Conservation (phyloP, 140 eudicot species). For the Senecio squalidus region DNA sequence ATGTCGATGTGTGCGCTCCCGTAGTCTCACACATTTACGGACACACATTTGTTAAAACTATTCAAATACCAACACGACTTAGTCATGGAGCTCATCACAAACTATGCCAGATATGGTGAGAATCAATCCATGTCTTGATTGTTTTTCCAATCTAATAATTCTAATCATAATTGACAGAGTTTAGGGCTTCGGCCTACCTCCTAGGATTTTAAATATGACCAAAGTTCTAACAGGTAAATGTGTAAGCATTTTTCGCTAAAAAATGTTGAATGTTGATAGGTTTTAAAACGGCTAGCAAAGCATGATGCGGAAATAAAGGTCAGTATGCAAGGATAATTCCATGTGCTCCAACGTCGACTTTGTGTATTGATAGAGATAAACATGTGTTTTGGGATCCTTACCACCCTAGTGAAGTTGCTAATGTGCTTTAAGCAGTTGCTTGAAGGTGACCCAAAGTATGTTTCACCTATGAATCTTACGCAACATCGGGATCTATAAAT, state of each 20-base stretch:
- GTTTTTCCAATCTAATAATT: too few relatives aligned
- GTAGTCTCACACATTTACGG: too few relatives aligned
- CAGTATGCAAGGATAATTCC: conserved; percentile 90
- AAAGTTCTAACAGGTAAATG: too few relatives aligned
- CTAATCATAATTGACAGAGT: too few relatives aligned
- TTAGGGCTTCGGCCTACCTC: too few relatives aligned
- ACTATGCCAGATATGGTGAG: conserved; percentile 71
- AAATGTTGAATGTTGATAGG: conserved; percentile 42
- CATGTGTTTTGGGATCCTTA: conserved; percentile 99
- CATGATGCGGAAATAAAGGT: conserved; percentile 96
- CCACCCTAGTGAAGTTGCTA: conserved; percentile 97
- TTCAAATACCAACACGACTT: too few relatives aligned
- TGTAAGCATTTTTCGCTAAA: too few relatives aligned
- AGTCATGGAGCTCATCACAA: conserved; percentile 89
- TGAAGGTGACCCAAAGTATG: conserved; percentile 61
- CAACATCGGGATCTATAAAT: conserved; percentile 71
- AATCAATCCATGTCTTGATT: not conserved
- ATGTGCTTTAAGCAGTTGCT: conserved; percentile 65
- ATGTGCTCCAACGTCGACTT: conserved; percentile 84
- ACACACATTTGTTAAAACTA: too few relatives aligned
- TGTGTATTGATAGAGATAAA: conserved; percentile 81
- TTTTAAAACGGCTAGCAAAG: conserved; percentile 66
- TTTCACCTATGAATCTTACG: conserved; percentile 71
- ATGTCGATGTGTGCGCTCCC: too few relatives aligned
- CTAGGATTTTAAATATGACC: too few relatives aligned